Conservation (phyloP, 345 rosid species). For the Euclidium syriacum region DNA sequence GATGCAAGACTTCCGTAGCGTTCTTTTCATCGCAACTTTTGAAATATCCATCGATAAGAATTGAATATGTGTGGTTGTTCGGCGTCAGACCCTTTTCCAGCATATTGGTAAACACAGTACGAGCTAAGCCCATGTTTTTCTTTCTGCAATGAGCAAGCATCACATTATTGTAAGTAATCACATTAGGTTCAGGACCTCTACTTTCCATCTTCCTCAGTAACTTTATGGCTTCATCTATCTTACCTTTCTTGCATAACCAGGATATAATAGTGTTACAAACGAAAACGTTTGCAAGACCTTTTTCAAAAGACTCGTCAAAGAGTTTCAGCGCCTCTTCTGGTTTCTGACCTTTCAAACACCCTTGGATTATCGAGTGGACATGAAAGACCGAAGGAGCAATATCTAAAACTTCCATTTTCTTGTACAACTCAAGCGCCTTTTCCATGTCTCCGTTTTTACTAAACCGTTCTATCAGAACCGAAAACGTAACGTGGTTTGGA, state of each 20-base stretch:
- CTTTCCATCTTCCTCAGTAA: slow-evolving; percentile 57
- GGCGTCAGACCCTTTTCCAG: slow-evolving; percentile 50
- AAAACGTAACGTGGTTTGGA: slow-evolving; percentile 57
- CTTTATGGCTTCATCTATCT: slow-evolving; percentile 46
- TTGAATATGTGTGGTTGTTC: slow-evolving; percentile 48
- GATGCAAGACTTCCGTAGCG: slow-evolving; percentile 49
- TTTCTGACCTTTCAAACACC: slow-evolving; percentile 39
- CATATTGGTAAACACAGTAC: slow-evolving; percentile 41
- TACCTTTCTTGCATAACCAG: slow-evolving; percentile 50
- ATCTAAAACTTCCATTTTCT: slow-evolving; percentile 50
- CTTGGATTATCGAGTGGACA: slow-evolving; percentile 48
- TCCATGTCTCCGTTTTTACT: slow-evolving; percentile 49
- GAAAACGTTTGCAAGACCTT: slow-evolving; percentile 47
- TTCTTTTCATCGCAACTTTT: slow-evolving; percentile 37
- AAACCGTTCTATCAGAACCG: slow-evolving; percentile 63
- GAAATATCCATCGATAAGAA: slow-evolving; percentile 63
- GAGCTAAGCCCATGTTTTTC: slow-evolving; percentile 47
- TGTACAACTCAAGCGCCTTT: slow-evolving; percentile 55
- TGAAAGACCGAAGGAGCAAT: slow-evolving; percentile 44
- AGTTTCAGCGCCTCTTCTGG: slow-evolving; percentile 44
- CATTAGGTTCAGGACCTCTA: slow-evolving; percentile 39
- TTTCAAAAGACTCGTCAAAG: slow-evolving; percentile 53
- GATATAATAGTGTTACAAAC: slow-evolving; percentile 48
- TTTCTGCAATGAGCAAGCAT: slow-evolving; percentile 50
- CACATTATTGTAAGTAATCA: slow-evolving; percentile 58